Base-by-base conservation (phyloP, 352 stramenopile genomes). In the Phytophthora pisi region DNA sequence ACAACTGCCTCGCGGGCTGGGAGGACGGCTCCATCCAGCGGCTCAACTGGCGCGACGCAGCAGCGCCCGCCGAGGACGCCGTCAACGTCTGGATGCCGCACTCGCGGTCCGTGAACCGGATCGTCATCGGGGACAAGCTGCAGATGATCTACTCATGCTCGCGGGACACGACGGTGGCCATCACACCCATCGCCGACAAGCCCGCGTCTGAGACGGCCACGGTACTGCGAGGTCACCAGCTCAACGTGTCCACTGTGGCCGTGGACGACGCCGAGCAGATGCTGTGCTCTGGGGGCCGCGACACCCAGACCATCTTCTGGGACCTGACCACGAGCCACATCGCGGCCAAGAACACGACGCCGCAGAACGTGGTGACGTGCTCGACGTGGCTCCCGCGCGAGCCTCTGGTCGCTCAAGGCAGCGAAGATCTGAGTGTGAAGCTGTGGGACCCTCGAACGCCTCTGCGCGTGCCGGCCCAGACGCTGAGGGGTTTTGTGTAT, bases 351-450 rank as follows among this genome's bases (percentile, higher is more conserved):
- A 94, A 90, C 50, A 91, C 76, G 34, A 92, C 72, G 7, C 78
- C 89, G 16, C 85, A 92, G 73, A 96, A 96, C 34, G 85, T 96
- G 13, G 68, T 96, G 51, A 96, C 89, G 47, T 96, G 87, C 71
- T 88, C 83, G 18, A 90, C 86, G 51, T 95, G 85, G 87, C 38
- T 95, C n/a, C 82, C 87, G 9, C 18, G 55, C 0, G 83, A 92
- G 51, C 57, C 73, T 3, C 57, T 95, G 1, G 75, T 95, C 3
- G 84, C 77, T 0, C 87, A 96, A 36, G 88, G 86, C 28, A 93
- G 87, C 58, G 87, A 96, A 66, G 89, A 96, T 57, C 53, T 93
- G 60, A 91, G 75, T 43, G 64, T 95, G 30, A 92, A 92, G 52
- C 24, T 95, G 15, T 96, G 89, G 89, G 89, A 96, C 52, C 79